A percentile compares a stretch with the other conserved stretches of the same genome.
These are phyloP conservation scores for Populus euphratica DNA, from an alignment of 345 rosid genomes.

Conservation along the genomic window DNA sequence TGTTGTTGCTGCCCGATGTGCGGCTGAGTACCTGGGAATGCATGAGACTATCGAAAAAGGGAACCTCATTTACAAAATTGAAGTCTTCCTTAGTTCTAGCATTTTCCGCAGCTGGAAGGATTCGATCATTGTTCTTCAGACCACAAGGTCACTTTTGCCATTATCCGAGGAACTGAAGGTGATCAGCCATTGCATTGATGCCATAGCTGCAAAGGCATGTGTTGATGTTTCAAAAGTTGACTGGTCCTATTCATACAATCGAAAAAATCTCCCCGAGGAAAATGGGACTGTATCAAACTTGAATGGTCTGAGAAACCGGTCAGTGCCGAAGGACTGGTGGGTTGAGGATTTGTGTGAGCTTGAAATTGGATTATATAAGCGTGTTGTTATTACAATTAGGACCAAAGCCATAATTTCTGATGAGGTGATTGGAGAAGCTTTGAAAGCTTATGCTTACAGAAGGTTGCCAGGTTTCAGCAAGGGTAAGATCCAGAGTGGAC, in stretches of 20 bases:
- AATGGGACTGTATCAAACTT: conserved; percentile 35
- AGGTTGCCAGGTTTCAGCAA: conserved; percentile 65
- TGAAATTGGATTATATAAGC: conserved; percentile 59
- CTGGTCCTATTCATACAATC: conserved; percentile 79
- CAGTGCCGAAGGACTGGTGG: conserved; percentile 89
- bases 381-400: conserved; percentile 47
- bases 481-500: conserved; percentile 50
- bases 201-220: conserved; percentile 63
- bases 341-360: conserved; percentile 86
- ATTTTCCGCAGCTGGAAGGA: conserved; percentile 87
- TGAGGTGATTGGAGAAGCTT: conserved; percentile 80
- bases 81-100: conserved; percentile 72
- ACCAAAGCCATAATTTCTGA: conserved; percentile 38
- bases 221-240: conserved; percentile 61
- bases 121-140: conserved; percentile 73
- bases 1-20: conserved; percentile 64
- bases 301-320: conserved; percentile 39
- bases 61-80: conserved; percentile 73
- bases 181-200: conserved; percentile 55
- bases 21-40: conserved; percentile 84
- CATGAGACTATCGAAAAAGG: conserved; percentile 72
- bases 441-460: conserved; percentile 77
- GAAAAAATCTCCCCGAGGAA: conserved; percentile 64
- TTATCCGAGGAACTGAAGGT: conserved; percentile 67
- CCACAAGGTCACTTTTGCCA: conserved; percentile 49